Conservation (phyloP, 345 rosid species). For the Microcos paniculata region DNA sequence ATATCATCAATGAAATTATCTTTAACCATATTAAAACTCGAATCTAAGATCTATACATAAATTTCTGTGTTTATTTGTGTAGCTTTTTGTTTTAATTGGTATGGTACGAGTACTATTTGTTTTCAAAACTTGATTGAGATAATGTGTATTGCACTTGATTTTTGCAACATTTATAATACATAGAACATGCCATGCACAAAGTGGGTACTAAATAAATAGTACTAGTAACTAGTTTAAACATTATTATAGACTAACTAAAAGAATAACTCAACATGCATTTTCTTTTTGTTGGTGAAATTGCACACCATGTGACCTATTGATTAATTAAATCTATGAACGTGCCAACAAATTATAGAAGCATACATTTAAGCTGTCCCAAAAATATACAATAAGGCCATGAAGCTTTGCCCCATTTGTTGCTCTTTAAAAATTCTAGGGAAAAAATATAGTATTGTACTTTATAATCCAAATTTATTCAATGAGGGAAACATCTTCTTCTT, state of each 20-base stretch:
- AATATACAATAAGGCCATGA: not conserved
- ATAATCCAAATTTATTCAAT: not conserved
- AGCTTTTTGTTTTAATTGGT: too few relatives aligned
- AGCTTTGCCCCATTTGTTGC: not conserved
- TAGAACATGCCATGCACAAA: slow-evolving; percentile 2
- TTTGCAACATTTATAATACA: not conserved
- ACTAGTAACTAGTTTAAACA: not conserved
- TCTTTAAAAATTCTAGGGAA: not conserved
- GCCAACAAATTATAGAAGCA: not conserved
- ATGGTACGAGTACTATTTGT: too few relatives aligned
- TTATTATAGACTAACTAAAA: too few relatives aligned
- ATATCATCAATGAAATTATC: too few relatives aligned
- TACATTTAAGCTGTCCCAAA: not conserved
- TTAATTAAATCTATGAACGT: not conserved
- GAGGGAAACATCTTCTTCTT: not conserved
- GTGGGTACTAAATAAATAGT: not conserved
- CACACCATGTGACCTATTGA: not conserved
- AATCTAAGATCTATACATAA: too few relatives aligned
- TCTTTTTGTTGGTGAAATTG: not conserved
- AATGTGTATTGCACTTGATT: not conserved
- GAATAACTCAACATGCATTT: not conserved
- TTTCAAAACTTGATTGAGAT: too few relatives aligned
- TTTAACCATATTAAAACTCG: too few relatives aligned
- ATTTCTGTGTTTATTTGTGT: too few relatives aligned
- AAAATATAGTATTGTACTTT: not conserved